phyloP scores from a whole-genome alignment of 73 alveolate genomes.

The Durusdinium trenchii region DNA sequence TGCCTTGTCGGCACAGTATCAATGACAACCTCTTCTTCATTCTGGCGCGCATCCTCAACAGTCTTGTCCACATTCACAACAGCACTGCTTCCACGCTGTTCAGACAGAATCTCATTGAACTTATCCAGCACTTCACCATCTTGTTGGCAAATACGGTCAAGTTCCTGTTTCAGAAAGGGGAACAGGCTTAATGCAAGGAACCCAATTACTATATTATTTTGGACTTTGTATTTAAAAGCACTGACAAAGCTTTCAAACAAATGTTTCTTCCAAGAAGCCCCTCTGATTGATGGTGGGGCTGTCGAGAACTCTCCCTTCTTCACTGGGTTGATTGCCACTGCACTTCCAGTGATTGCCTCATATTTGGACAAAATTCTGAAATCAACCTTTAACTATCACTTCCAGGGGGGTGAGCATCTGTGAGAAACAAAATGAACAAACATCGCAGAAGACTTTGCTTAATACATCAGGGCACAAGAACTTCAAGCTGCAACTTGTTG shows the following conservation, averaged over 20 bases:
- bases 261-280: background rate
- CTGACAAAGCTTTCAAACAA: background rate
- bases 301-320: background rate
- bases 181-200: background rate
- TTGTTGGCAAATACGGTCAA: constrained; percentile 10
- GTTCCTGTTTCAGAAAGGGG: background rate
- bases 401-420: too few relatives aligned
- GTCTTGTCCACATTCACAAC: background rate
- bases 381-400: too few relatives aligned
- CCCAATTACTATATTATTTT: background rate
- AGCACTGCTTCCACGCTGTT: background rate
- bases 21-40: background rate
- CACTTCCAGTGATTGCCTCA: background rate
- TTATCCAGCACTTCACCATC: constrained; percentile 14
- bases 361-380: too few relatives aligned
- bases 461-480: background rate
- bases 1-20: background rate
- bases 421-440: background rate
- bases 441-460: too few relatives aligned
- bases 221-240: background rate
- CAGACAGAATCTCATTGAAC: background rate
- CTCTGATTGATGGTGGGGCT: background rate
- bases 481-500: background rate
- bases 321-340: constrained; percentile 2
- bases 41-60: background rate